Conservation (phyloP, 352 stramenopile genomes). For the Phytophthora aleatoria region DNA sequence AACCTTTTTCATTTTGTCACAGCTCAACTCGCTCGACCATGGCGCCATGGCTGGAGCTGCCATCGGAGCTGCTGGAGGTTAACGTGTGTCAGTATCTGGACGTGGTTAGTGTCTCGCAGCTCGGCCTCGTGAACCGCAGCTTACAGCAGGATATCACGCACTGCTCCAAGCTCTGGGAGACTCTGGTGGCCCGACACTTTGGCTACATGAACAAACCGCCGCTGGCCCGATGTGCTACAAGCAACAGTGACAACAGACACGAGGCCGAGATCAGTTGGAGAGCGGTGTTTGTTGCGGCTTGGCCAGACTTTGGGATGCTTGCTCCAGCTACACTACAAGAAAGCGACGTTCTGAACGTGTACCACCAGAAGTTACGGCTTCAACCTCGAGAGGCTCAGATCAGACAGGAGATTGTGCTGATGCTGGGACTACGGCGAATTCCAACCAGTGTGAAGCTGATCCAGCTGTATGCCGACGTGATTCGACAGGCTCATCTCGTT, state of each 20-base stretch:
- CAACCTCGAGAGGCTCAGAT: constrained; percentile 42
- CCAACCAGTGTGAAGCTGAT: constrained; percentile 53
- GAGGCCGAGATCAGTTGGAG: constrained; percentile 43
- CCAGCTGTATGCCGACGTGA: constrained; percentile 53
- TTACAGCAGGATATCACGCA: constrained; percentile 38
- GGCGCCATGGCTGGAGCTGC: constrained; percentile 34
- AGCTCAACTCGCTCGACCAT: constrained; percentile 5
- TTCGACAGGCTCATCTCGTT: constrained; percentile 41
- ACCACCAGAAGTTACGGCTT: constrained; percentile 32
- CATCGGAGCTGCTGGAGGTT: constrained; percentile 43
- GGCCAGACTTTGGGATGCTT: constrained; percentile 41
- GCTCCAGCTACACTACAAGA: constrained; percentile 27
- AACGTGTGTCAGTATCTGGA: constrained; percentile 57
- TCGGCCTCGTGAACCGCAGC: constrained; percentile 41
- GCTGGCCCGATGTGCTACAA: constrained; percentile 1
- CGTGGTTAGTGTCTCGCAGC: constrained; percentile 34
- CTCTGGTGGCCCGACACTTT: constrained; percentile 47
- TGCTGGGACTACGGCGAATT: constrained; percentile 56
- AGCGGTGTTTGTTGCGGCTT: constrained; percentile 48
- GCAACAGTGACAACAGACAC: constrained; percentile 1
- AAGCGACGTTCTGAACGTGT: constrained; percentile 44
- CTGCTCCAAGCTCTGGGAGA: constrained; percentile 44
- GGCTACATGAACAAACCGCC: constrained; percentile 39
- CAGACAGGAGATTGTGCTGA: constrained; percentile 66
- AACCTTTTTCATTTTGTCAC: background rate